Conservation (phyloP, 768 basidiomycete species). For the Scleroderma citrinum region DNA sequence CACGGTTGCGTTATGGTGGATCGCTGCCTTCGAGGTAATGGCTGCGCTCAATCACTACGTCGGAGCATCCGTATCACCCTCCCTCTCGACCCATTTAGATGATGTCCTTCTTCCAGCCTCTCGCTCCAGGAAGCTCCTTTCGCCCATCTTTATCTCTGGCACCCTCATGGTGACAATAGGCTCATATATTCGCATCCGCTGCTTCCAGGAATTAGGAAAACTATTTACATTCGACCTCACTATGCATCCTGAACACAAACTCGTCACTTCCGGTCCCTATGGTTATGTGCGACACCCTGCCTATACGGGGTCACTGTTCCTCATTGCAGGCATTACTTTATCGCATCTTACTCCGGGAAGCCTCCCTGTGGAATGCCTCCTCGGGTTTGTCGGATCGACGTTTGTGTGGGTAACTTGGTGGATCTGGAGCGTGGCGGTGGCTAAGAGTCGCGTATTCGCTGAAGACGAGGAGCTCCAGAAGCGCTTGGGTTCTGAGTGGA, state of each 20-base stretch:
- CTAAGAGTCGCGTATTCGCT: constrained; percentile 40
- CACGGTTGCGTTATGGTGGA: constrained; percentile 42
- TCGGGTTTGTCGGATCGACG: constrained; percentile 27
- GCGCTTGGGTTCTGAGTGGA: constrained; percentile 43
- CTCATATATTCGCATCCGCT: constrained; percentile 44
- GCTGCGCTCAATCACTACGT: constrained; percentile 30
- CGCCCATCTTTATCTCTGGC: constrained; percentile 42
- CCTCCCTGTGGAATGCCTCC: constrained; percentile 38
- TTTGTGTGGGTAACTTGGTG: constrained; percentile 40
- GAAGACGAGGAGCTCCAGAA: constrained; percentile 47
- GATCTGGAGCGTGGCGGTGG: constrained; percentile 44
- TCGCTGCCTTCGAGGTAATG: constrained; percentile 46
- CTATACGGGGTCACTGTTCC: constrained; percentile 47
- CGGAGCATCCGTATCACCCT: constrained; percentile 29
- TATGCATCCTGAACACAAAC: constrained; percentile 44
- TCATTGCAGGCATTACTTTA: constrained; percentile 41
- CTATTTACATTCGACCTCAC: constrained; percentile 59
- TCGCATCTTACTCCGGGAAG: constrained; percentile 43
- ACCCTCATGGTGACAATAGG: constrained; percentile 39
- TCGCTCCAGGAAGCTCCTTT: constrained; percentile 25
- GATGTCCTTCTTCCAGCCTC: constrained; percentile 27
- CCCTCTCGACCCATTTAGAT: constrained; percentile 28
- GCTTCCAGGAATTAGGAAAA: constrained; percentile 47
- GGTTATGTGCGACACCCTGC: constrained; percentile 51
- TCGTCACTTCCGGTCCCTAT: constrained; percentile 48